Percentiles rank a stretch among this genome's conserved stretches.
Evolutionary conservation across 495 filamentous ascomycete genomes (phyloP).

Genomic region (Hypoxylon fuscum): DNA sequence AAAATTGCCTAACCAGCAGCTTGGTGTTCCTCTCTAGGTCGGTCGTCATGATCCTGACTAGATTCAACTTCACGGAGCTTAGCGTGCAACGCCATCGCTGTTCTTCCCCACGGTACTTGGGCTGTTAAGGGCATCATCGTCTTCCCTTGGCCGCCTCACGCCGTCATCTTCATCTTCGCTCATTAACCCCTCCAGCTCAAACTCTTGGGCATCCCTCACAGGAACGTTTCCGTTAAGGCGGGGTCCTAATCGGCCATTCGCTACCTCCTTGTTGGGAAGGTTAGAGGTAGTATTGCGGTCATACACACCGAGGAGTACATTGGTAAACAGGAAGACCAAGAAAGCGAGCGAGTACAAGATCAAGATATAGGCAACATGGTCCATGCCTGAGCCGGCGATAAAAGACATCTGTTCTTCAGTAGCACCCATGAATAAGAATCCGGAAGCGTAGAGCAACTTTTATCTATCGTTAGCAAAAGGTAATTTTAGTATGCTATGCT

Average conservation of each 20-base stretch:
- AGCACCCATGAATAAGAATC: slow-evolving; percentile 96
- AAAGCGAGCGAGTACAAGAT: slow-evolving; percentile 91
- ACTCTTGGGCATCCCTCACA: slow-evolving; percentile 81
- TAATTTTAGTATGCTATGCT: not conserved
- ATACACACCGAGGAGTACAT: slow-evolving; percentile 85
- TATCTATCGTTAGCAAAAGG: slow-evolving; percentile 16
- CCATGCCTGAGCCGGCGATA: slow-evolving; percentile 74
- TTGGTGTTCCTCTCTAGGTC: slow-evolving; percentile 4
- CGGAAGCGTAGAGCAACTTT: slow-evolving; percentile 89
- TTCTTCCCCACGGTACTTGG: slow-evolving; percentile 53
- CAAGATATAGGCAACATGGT: slow-evolving; percentile 89
- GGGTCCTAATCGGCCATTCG: slow-evolving; percentile 41
- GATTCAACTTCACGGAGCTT: not conserved
- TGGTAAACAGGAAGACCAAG: slow-evolving; percentile 87
- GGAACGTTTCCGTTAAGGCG: slow-evolving; percentile 67
- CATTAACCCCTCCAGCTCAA: slow-evolving; percentile 89
- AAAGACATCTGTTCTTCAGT: slow-evolving; percentile 95
- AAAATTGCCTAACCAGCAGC: slow-evolving; percentile 14
- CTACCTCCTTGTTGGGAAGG: slow-evolving; percentile 39
- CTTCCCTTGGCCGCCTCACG: slow-evolving; percentile 27
- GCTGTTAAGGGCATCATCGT: slow-evolving; percentile 47
- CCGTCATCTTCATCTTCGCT: slow-evolving; percentile 77
- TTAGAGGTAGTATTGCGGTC: slow-evolving; percentile 60
- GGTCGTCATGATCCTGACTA: not conserved
- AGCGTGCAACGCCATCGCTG: slow-evolving; percentile 37